phyloP scores from a whole-genome alignment of 345 rosid species.

The Rhizophora mangle region DNA sequence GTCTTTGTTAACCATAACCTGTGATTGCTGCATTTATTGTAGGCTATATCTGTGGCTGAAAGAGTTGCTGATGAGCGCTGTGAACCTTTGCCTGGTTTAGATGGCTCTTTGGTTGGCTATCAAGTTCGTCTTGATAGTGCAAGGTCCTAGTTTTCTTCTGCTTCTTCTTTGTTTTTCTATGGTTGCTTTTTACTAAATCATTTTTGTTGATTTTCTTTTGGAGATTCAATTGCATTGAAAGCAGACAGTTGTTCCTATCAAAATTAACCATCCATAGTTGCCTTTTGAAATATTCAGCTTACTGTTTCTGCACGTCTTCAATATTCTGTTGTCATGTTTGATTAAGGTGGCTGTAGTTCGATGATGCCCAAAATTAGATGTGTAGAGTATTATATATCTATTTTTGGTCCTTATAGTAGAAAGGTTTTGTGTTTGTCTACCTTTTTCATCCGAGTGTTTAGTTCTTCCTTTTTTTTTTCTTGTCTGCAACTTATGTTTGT shows the following conservation, averaged over 20 bases:
- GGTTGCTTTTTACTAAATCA: background rate
- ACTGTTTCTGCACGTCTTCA: no score
- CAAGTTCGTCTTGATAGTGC: conserved; percentile 98
- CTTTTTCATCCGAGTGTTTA: background rate
- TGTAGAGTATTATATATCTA: background rate
- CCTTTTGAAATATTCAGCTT: no score
- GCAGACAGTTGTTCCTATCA: background rate
- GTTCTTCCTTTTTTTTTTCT: no score
- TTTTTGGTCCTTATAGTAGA: background rate
- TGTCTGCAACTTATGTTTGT: no score
- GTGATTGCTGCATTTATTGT: conserved; percentile 20
- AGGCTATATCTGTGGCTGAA: conserved; percentile 98
- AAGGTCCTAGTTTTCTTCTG: conserved; percentile 43
- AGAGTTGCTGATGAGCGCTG: conserved; percentile 94
- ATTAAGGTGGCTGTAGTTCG: background rate
- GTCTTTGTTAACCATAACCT: background rate
- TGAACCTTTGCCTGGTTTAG: conserved; percentile 78
- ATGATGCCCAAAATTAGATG: background rate
- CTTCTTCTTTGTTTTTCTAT: background rate
- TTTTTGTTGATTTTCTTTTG: background rate
- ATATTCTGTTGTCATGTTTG: background rate
- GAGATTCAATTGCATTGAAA: background rate
- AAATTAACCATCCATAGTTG: no score
- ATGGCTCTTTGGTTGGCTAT: conserved; percentile 87
- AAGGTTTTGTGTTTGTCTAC: background rate